Evolutionary conservation across 805 yeast genomes (phyloP).

Genomic region (Zygotorulaspora florentina): DNA sequence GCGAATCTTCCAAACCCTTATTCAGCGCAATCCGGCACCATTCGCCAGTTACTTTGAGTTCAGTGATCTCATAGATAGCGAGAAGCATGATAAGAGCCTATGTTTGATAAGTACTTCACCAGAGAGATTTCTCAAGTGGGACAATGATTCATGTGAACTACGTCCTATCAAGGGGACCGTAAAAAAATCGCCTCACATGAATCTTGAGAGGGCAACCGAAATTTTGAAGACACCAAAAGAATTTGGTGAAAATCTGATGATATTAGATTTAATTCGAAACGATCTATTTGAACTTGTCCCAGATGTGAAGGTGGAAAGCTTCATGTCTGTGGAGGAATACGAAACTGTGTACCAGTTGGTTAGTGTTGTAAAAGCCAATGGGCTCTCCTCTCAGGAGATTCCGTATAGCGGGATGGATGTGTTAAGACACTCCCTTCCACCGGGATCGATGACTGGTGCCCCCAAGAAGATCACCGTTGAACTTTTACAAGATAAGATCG

Average conservation of each 20-base stretch:
- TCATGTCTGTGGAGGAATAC: conserved; percentile 92
- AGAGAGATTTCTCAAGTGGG: conserved; percentile 87
- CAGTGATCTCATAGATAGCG: conserved; percentile 23
- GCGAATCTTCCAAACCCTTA: conserved; percentile 72
- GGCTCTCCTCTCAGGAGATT: conserved; percentile 13
- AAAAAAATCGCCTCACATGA: conserved; percentile 52
- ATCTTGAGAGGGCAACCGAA: conserved; percentile 53
- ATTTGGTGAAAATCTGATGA: conserved; percentile 93
- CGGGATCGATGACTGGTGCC: conserved; percentile 99
- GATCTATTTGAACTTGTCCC: conserved; percentile 69
- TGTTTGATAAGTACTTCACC: conserved; percentile 85
- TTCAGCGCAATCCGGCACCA: conserved; percentile 83
- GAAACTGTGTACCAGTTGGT: conserved; percentile 87
- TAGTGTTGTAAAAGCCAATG: conserved; percentile 72
- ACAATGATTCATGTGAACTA: conserved; percentile 58
- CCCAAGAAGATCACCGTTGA: conserved; percentile 93
- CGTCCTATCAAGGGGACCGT: conserved; percentile 98
- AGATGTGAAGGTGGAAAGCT: conserved; percentile 63
- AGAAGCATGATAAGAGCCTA: conserved; percentile 42
- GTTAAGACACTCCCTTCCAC: conserved; percentile 76
- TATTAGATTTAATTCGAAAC: conserved; percentile 91
- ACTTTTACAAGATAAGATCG: conserved; percentile 50
- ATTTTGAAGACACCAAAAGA: conserved; percentile 84
- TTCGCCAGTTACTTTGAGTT: conserved; percentile 78
- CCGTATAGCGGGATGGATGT: conserved; percentile 70